Evolutionary conservation across 2,329 filamentous ascomycete species (phyloP), one percentile per base, ranked within the genome.

Genomic region (Ascosphaera apis): DNA sequence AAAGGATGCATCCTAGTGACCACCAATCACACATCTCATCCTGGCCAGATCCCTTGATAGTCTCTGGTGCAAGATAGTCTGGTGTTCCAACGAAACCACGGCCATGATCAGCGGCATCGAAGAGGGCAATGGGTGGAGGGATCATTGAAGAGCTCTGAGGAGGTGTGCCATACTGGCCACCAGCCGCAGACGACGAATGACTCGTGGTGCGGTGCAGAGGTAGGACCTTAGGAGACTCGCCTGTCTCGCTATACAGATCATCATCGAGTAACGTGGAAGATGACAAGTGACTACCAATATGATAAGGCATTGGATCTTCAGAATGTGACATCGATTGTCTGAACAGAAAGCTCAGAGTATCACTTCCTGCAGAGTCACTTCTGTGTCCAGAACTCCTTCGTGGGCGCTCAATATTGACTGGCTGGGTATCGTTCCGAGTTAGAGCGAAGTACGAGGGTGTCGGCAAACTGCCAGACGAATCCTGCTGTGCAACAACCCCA

Each of bases 1-100:
- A 98, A 55, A 95, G 62, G 46, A 98, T 95, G 53, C 91, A 98
- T 1, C 88, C 88, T n/a, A 98, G 67, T 15, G 88, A 95, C 88
- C 88, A 98, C 88, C 88, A 98, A 71, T 98, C 88, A 51, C 88
- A 95, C 45, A 86, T 88, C 54, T 95, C 86, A 49, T 98, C 88
- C 54, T 98, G 88, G 1, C 86, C 83, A 44, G 83, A 74, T 35
- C 91, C 88, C 44, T 82, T 84, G 50, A 98, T 91, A 0, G 91
- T 98, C 52, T 98, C 91, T 0, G 88, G 88, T 0, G 88, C 88
- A 11, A 98, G 67, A 51, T 98, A 98, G 53, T 98, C 88, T 0
- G 88, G 88, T 0, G 88, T 98, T 21, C 88, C 88, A 6, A 98
- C 88, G 47, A 98, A 98, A 28, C 82, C 75, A 37, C 88, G 72